These are phyloP conservation scores for Boletus rex-veris DNA, from an alignment of 768 basidiomycete genomes.

Conservation along the genomic window DNA sequence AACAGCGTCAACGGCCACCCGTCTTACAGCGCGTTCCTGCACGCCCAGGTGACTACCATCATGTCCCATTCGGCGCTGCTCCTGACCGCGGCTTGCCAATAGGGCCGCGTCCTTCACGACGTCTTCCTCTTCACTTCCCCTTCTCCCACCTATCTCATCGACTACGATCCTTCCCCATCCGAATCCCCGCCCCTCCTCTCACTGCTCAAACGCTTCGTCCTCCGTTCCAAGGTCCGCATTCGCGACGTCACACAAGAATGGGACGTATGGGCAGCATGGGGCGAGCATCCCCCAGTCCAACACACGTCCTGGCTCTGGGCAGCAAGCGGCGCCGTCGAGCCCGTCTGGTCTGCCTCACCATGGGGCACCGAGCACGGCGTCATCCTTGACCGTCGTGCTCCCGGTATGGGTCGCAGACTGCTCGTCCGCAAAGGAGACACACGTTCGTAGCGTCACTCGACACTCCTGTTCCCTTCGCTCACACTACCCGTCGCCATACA, in stretches of 20 bases:
- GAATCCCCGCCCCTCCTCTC: constrained; percentile 59
- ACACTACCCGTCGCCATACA: constrained; percentile 23
- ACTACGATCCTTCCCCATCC: constrained; percentile 62
- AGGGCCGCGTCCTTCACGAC: constrained; percentile 92
- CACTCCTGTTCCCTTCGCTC: neutral
- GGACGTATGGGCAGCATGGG: constrained; percentile 84
- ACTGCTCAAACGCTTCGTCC: constrained; percentile 78
- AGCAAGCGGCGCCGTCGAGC: constrained; percentile 74
- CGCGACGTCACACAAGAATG: constrained; percentile 74
- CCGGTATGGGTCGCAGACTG: constrained; percentile 75
- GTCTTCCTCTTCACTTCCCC: constrained; percentile 75
- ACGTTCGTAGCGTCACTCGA: constrained; percentile 53
- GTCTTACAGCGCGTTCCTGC: constrained; percentile 69
- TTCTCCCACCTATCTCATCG: constrained; percentile 59
- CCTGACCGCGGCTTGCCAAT: neutral
- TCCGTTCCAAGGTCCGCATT: constrained; percentile 87
- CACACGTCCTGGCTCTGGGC: constrained; percentile 51
- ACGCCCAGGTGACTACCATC: constrained; percentile 66
- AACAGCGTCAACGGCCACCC: constrained; percentile 48
- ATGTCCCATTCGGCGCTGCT: neutral
- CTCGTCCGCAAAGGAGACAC: constrained; percentile 64
- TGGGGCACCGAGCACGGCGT: constrained; percentile 57
- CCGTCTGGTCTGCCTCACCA: constrained; percentile 59
- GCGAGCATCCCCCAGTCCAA: constrained; percentile 40
- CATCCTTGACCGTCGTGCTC: constrained; percentile 62